These are phyloP conservation scores for Asterochloris erici DNA, from an alignment of 139 green algal species.

Conservation along the genomic window DNA sequence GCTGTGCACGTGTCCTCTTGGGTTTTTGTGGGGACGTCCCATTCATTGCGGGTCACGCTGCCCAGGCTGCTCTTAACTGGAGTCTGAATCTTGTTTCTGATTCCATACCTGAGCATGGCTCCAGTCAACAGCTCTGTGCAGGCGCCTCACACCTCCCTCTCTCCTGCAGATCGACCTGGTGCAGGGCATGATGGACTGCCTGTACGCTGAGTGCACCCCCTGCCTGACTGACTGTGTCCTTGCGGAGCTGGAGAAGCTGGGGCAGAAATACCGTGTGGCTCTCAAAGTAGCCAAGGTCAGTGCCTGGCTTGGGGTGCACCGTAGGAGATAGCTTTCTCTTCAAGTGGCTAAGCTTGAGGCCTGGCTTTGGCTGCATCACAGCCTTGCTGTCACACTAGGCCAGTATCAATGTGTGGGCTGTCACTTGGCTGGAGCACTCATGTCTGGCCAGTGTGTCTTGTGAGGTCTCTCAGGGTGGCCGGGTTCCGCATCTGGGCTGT, in stretches of 20 bases:
- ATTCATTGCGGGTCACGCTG: too few species aligned
- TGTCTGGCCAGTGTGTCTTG: too few species aligned
- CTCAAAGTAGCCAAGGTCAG: conserved; percentile 92
- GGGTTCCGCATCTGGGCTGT: too few species aligned
- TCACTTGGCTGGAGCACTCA: too few species aligned
- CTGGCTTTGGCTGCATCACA: too few species aligned
- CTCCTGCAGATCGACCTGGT: conserved; percentile 82
- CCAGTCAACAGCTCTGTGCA: neutral
- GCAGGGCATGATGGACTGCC: conserved; percentile 97
- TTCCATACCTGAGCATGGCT: neutral
- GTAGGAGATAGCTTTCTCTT: too few species aligned
- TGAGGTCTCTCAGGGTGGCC: too few species aligned
- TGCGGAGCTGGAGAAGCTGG: conserved; percentile 99
- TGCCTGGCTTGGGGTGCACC: neutral
- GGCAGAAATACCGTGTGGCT: conserved; percentile 96
- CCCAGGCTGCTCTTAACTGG: neutral
- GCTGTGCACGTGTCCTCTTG: too few species aligned
- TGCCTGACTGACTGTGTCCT: conserved; percentile 99
- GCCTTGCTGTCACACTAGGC: too few species aligned
- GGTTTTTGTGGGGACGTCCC: too few species aligned
- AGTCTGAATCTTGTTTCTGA: neutral
- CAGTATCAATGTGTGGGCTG: too few species aligned
- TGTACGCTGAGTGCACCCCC: conserved; percentile 97
- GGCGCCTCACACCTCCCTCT: neutral
- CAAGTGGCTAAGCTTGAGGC: too few species aligned